Conservation (phyloP, 768 basidiomycete species). For the Exidia glandulosa region DNA sequence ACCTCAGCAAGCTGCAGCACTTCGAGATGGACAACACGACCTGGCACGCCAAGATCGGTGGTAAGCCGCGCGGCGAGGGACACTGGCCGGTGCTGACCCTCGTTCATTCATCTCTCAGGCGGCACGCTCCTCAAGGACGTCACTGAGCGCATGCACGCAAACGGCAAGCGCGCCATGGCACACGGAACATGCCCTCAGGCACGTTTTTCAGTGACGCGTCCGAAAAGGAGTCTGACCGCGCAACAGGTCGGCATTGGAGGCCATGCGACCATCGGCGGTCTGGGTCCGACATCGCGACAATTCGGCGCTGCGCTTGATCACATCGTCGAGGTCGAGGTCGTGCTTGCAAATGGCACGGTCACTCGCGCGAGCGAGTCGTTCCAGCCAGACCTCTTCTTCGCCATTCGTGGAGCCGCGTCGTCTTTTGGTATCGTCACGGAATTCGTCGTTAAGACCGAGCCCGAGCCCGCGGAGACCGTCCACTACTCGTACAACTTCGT, state of each 20-base stretch:
- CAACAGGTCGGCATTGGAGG: not conserved
- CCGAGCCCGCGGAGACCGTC: conserved; percentile 11
- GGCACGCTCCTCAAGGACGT: conserved; percentile 11
- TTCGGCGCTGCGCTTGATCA: conserved; percentile 21
- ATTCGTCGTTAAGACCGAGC: conserved; percentile 16
- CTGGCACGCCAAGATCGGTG: conserved; percentile 15
- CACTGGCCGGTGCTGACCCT: not conserved
- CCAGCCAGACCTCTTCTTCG: conserved; percentile 17
- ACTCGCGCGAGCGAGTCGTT: conserved; percentile 12
- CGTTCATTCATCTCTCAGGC: not conserved
- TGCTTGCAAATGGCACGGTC: conserved; percentile 15
- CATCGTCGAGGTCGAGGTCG: conserved; percentile 14
- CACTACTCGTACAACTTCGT: conserved; percentile 4
- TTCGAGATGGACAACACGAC: conserved; percentile 17
- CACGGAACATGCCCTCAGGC: conserved; percentile 21
- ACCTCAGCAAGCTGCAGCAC: conserved; percentile 15
- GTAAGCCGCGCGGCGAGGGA: conserved; percentile 8
- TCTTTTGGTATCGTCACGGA: conserved; percentile 21
- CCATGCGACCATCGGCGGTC: conserved; percentile 13
- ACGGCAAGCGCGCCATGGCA: conserved; percentile 14
- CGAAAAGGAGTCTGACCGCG: no score
- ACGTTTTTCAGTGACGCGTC: not conserved
- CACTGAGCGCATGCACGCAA: conserved; percentile 9
- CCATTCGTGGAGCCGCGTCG: conserved; percentile 19
- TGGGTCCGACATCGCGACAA: conserved; percentile 13